phyloP scores from a whole-genome alignment of 2,329 filamentous ascomycete species.

The Alternaria sp. region DNA sequence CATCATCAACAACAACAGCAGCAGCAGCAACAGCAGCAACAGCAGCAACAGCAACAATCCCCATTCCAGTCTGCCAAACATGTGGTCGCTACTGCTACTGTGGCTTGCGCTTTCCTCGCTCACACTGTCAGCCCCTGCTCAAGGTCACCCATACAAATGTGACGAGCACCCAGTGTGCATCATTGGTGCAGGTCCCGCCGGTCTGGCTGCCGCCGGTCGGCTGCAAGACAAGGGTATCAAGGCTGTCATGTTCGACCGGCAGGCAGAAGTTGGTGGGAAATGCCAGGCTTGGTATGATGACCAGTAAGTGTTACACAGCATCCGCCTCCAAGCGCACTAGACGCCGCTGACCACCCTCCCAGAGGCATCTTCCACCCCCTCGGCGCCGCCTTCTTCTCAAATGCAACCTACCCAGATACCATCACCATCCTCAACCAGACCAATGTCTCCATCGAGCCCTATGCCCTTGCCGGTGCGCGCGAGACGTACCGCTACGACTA shows the following conservation, averaged over 20 bases:
- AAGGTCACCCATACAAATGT: slow-evolving; percentile 23
- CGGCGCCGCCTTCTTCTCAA: slow-evolving; percentile 53
- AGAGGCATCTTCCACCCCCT: slow-evolving; percentile 52
- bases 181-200: slow-evolving; percentile 51
- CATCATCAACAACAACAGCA: background rate
- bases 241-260: slow-evolving; percentile 50
- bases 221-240: slow-evolving; percentile 49
- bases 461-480: slow-evolving; percentile 45
- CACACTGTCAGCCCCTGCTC: slow-evolving; percentile 40
- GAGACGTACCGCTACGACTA: slow-evolving; percentile 48
- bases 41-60: background rate
- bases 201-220: slow-evolving; percentile 46
- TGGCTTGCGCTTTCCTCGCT: slow-evolving; percentile 35
- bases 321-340: slow-evolving; percentile 24
- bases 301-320: slow-evolving; percentile 46
- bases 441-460: slow-evolving; percentile 44
- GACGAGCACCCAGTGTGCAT: slow-evolving; percentile 48
- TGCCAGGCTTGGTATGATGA: slow-evolving; percentile 52
- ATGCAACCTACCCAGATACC: slow-evolving; percentile 48
- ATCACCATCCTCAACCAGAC: slow-evolving; percentile 47
- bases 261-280: slow-evolving; percentile 49
- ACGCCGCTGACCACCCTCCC: slow-evolving; percentile 47
- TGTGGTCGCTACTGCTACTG: slow-evolving; percentile 37
- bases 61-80: slow-evolving; percentile 24
- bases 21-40: background rate